Evolutionary conservation across 306 rosid genomes (phyloP), one percentile per base, ranked within the genome.

Genomic region (Inga oerstediana): DNA sequence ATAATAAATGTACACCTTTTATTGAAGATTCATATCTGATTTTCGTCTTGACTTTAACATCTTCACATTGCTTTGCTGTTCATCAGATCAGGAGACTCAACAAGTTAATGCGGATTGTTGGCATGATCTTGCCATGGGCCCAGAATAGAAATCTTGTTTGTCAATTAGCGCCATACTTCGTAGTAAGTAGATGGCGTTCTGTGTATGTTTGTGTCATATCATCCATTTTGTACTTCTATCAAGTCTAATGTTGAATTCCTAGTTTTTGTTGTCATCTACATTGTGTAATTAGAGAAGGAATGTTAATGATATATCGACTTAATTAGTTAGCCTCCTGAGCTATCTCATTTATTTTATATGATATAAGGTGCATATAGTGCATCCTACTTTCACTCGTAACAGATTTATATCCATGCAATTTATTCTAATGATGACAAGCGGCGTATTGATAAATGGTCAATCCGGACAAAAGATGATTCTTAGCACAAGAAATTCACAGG

Each of bases 111-210:
- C 3, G 78, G 89, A 88, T 84, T 20, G 52, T 70, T 88, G 91
- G 91, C 91, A 88, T 3, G 91, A 88, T 81, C 91, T 88, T 81
- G 91, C 91, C 83, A 77, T 79, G 14, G 86, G 83, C 20, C 82
- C 79, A 81, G 88, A 88, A 51, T 81, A 88, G 74, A 77, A 80
- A 49, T 39, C 66, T 58, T 72, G 9, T 10, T 41, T 52, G 71
- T 76, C 34, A 24, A 54, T 44, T 80, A 34, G 24, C 59, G 72
- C 14, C 34, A 27, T 74, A 65, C 77, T 80, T 43, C 44, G 78
- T 51, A 71, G 80, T 75, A 24, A 62, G 35, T 30, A 62, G 68
- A 62, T 13, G 37, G 35, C 5, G 68, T 62, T 62, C 11, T 12
- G 17, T 62, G 68, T 62, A 2, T 56, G 8, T 11, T 24, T 24